Evolutionary conservation across 106 monocot genomes (phyloP).

Genomic region (Chionographis japonica): DNA sequence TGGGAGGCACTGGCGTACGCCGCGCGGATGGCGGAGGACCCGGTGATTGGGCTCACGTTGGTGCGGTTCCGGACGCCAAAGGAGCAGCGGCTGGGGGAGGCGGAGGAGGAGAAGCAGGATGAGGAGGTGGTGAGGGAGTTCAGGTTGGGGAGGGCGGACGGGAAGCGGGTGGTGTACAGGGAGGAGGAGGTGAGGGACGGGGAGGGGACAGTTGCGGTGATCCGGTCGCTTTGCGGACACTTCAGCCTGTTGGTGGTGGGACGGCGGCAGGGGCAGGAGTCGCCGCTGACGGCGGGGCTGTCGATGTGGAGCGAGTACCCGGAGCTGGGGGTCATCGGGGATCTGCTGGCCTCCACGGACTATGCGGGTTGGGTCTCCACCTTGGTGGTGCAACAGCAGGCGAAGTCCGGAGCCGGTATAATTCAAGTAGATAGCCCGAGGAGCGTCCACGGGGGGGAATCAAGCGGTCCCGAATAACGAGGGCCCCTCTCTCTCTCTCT

Average conservation of each 20-base stretch:
- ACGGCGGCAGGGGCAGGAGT: constrained; percentile 27
- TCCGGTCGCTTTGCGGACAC: constrained; percentile 23
- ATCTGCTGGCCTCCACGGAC: constrained; percentile 49
- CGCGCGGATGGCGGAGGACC: constrained; percentile 37
- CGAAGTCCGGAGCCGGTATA: neutral
- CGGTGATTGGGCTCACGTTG: constrained; percentile 29
- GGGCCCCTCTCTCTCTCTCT: no score
- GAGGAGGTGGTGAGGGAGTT: constrained; percentile 33
- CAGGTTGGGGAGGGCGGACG: constrained; percentile 17
- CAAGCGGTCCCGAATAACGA: no score
- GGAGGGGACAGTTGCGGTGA: constrained; percentile 40
- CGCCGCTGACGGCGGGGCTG: constrained; percentile 35
- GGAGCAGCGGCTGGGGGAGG: neutral
- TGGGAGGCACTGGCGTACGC: constrained; percentile 54
- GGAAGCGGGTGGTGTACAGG: constrained; percentile 24
- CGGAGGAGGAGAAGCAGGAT: constrained; percentile 21
- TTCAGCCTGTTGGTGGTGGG: constrained; percentile 62
- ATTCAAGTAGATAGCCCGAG: no score
- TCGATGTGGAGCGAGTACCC: constrained; percentile 64
- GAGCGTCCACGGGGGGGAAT: no score
- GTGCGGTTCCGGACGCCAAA: constrained; percentile 26
- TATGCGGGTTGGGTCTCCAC: constrained; percentile 23
- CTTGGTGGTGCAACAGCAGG: constrained; percentile 66
- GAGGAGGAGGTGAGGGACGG: constrained; percentile 56
- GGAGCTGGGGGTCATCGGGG: constrained; percentile 58